Percentiles rank a stretch among this genome's conserved stretches.
Evolutionary conservation across 2,329 filamentous ascomycete genomes (phyloP).

Genomic region (Pseudogymnoascus sp.): DNA sequence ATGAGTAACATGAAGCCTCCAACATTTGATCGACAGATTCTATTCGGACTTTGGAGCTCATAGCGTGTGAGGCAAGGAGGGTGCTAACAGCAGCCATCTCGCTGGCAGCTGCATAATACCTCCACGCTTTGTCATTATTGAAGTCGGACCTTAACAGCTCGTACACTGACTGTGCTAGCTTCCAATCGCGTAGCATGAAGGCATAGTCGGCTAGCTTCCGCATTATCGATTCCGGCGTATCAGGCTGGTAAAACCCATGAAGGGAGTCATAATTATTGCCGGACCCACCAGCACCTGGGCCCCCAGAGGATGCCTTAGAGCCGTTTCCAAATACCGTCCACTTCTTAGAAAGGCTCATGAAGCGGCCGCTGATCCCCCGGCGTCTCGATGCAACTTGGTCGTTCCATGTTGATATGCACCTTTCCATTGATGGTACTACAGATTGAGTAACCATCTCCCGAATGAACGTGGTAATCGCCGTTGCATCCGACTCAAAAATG

Average conservation of each 20-base stretch:
- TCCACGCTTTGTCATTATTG: constrained; percentile 93
- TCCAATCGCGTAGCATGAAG: constrained; percentile 96
- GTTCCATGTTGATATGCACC: constrained; percentile 86
- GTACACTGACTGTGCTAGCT: constrained; percentile 83
- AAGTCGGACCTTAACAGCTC: constrained; percentile 85
- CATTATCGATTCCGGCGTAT: constrained; percentile 82
- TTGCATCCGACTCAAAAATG: constrained; percentile 87
- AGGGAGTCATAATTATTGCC: constrained; percentile 69
- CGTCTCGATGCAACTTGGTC: constrained; percentile 90
- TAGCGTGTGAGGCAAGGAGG: constrained; percentile 65
- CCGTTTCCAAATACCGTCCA: constrained; percentile 74
- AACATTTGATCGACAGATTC: constrained; percentile 83
- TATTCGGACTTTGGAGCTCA: constrained; percentile 66
- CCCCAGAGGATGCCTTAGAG: constrained; percentile 40
- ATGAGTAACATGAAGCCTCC: constrained; percentile 86
- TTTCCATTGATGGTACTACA: constrained; percentile 92
- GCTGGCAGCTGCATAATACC: constrained; percentile 83
- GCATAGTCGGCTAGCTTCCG: constrained; percentile 90
- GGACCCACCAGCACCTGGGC: constrained; percentile 44
- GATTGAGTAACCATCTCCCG: constrained; percentile 94
- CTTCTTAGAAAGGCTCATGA: constrained; percentile 86
- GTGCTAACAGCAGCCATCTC: constrained; percentile 89
- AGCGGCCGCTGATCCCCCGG: constrained; percentile 82
- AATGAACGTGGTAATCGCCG: constrained; percentile 79
- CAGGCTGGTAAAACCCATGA: constrained; percentile 74